phyloP scores from a whole-genome alignment of 2,329 filamentous ascomycete genomes.

The Fusarium sp. region DNA sequence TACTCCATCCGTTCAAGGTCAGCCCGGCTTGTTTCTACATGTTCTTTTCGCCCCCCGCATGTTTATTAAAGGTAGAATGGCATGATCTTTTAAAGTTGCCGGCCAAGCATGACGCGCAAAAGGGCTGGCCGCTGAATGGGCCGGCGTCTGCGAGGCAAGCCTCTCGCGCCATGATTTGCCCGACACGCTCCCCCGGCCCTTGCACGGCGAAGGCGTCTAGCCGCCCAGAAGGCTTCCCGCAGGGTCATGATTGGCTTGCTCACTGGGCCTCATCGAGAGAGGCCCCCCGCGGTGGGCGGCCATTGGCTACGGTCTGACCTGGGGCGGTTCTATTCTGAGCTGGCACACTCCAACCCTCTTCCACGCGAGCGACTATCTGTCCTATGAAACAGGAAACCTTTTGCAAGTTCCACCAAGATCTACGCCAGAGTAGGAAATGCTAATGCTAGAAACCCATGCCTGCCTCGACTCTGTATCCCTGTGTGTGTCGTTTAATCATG shows the following conservation, averaged over 20 bases:
- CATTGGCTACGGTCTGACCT: constrained; percentile 2
- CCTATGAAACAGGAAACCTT: constrained; percentile 22
- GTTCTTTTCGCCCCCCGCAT: neutral
- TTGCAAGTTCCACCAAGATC: constrained; percentile 5
- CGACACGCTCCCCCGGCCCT: constrained; percentile 3
- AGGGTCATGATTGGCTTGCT: constrained; percentile 6
- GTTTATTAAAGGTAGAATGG: neutral
- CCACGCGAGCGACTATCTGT: constrained; percentile 12
- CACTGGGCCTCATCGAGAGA: neutral
- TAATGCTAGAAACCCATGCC: constrained; percentile 8
- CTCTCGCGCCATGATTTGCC: constrained; percentile 15
- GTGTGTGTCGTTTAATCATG: neutral
- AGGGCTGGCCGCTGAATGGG: constrained; percentile 26
- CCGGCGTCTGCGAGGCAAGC: constrained; percentile 30
- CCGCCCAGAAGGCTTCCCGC: constrained; percentile 2
- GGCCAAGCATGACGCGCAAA: neutral
- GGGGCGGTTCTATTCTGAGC: constrained; percentile 16
- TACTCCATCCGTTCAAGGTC: neutral
- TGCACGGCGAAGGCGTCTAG: neutral
- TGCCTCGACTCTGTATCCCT: neutral
- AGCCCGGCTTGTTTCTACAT: neutral
- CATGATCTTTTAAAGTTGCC: neutral
- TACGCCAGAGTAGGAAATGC: constrained; percentile 6
- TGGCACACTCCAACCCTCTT: neutral
- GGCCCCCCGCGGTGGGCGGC: neutral